A percentile compares a stretch with the other conserved stretches of the same genome.
Conservation (phyloP, 306 rosid genomes). For the Rubus idaeus region DNA sequence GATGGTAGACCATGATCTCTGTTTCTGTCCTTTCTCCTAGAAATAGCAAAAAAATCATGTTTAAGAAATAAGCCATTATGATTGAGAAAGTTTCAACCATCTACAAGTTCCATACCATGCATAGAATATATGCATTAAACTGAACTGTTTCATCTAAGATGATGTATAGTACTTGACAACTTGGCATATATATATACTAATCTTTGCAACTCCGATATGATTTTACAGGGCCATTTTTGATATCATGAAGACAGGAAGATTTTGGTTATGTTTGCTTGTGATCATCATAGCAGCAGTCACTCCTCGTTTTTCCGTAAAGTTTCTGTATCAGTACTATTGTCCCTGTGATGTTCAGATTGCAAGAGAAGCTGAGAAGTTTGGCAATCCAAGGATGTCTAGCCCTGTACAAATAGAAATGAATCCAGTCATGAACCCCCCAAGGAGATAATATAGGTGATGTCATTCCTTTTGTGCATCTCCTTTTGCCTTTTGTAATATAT, state of each 20-base stretch:
- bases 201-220: conserved; percentile 15
- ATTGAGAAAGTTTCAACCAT: background rate
- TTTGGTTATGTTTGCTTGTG: conserved; percentile 75
- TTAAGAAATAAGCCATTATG: background rate
- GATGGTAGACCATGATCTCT: background rate
- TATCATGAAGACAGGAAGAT: conserved; percentile 36
- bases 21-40: background rate
- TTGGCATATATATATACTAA: conserved; percentile 15
- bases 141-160: background rate
- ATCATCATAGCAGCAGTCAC: conserved; percentile 50
- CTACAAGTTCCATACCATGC: background rate
- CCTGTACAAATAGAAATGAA: conserved; percentile 75
- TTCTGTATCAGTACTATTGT: conserved; percentile 46
- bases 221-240: conserved; percentile 75
- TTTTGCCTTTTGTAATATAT: conserved; percentile 47
- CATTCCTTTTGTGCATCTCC: conserved; percentile 2
- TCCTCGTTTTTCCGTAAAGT: conserved; percentile 70
- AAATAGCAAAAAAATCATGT: background rate
- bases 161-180: background rate
- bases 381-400: conserved; percentile 38
- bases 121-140: background rate
- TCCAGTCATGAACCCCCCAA: conserved; percentile 39
- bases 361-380: conserved; percentile 67
- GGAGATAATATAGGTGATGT: conserved; percentile 36
- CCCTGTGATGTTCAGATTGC: conserved; percentile 83